phyloP scores from a whole-genome alignment of 768 basidiomycete species.

The Rhodotorula babjevae region DNA sequence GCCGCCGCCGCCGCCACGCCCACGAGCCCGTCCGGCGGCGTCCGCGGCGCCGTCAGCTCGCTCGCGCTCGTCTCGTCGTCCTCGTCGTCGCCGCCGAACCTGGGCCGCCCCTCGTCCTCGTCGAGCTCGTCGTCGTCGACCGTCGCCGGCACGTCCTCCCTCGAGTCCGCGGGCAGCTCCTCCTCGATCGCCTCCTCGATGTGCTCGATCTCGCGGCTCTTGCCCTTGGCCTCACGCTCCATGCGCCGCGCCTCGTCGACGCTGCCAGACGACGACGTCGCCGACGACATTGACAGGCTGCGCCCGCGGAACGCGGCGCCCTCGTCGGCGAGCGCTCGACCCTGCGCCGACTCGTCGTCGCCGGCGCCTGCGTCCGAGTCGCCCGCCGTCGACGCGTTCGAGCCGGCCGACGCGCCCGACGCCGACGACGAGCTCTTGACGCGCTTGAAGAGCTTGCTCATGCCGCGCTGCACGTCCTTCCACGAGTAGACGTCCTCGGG shows the following conservation, averaged over 20 bases:
- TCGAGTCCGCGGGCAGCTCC: neutral
- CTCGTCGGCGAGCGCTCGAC: neutral
- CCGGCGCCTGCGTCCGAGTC: neutral
- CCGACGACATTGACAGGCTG: neutral
- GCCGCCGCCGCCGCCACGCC: too few relatives aligned
- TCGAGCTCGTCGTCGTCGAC: conserved; percentile 11
- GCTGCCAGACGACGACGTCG: neutral
- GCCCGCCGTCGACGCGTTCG: neutral
- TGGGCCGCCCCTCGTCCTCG: neutral
- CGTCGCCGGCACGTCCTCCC: conserved; percentile 1
- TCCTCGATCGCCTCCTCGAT: conserved; percentile 29
- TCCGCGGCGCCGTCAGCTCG: conserved; percentile 2
- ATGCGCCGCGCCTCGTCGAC: conserved; percentile 25
- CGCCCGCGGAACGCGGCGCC: neutral
- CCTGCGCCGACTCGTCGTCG: neutral
- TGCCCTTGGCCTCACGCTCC: conserved; percentile 34
- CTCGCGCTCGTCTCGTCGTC: conserved; percentile 8
- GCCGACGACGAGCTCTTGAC: neutral
- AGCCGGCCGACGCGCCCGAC: neutral
- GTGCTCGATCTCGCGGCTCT: conserved; percentile 31
- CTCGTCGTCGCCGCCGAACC: neutral
- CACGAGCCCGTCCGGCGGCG: conserved; percentile 4
- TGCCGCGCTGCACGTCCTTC: conserved; percentile 16
- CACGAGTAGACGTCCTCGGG: conserved; percentile 35
- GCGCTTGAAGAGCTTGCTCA: conserved; percentile 34